phyloP scores from a whole-genome alignment of 495 filamentous ascomycete species.

The Penicillium riverlandense region DNA sequence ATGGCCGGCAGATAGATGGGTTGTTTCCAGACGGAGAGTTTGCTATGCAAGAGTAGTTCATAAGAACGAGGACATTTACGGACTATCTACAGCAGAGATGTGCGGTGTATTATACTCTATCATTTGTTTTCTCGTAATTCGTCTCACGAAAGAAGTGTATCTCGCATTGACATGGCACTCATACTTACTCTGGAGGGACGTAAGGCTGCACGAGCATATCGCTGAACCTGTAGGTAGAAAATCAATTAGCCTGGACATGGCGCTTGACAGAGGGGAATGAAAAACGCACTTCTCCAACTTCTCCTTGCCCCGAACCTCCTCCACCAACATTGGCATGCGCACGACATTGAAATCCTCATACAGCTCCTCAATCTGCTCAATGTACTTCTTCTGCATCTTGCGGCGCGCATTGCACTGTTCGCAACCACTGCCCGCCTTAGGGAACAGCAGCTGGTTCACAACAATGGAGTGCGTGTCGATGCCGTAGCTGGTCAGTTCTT shows the following conservation, averaged over 20 bases:
- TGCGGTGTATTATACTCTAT: constrained; percentile 37
- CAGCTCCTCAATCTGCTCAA: constrained; percentile 96
- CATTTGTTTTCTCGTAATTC: constrained; percentile 35
- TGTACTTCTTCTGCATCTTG: constrained; percentile 99
- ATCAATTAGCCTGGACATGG: constrained; percentile 8
- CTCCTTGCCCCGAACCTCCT: constrained; percentile 94
- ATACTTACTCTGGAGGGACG: constrained; percentile 59
- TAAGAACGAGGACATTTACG: too few species aligned
- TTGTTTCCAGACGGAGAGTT: background rate
- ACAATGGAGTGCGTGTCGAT: constrained; percentile 98
- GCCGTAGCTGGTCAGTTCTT: constrained; percentile 85
- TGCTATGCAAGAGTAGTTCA: too few species aligned
- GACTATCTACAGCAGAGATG: constrained; percentile 3
- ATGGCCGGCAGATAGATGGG: background rate
- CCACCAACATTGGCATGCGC: constrained; percentile 89
- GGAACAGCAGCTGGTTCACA: constrained; percentile 96
- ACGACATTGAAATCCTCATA: constrained; percentile 99
- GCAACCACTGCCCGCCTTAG: constrained; percentile 75
- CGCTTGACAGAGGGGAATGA: background rate
- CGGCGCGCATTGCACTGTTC: constrained; percentile 92
- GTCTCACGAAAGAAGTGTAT: constrained; percentile 21
- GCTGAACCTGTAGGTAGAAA: constrained; percentile 54
- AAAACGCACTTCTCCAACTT: constrained; percentile 67
- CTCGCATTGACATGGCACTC: constrained; percentile 8
- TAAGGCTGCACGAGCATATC: constrained; percentile 88